Base-by-base conservation (phyloP, 495 filamentous ascomycete genomes). In the Penicillium maclennaniae region DNA sequence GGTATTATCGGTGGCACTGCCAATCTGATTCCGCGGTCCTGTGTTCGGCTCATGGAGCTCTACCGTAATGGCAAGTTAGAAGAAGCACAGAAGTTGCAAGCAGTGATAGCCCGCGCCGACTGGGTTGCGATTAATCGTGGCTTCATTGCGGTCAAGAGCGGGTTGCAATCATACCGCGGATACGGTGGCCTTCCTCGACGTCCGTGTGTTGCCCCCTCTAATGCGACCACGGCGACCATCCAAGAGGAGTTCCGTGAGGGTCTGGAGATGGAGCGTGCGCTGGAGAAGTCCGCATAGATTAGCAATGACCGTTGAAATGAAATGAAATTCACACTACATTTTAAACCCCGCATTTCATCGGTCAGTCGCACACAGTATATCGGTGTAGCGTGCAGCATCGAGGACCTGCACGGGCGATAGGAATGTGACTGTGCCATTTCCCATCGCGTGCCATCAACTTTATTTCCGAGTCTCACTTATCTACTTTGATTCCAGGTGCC, bases 61-160 rank as follows among this genome's bases (percentile, higher is more conserved):
- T 95, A 86, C 72, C 69, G 72, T 23, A 69, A 69, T 7, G 91
- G 90, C n/a, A 77, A 86, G 65, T 64, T 84, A 23, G 74, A 79
- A 21, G 85, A 92, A 63, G 90, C 92, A 0, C 79, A 85, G 67
- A 80, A 80, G 59, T 61, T 92, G 69, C 91, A 96, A 71, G 87
- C 86, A 12, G 71, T 92, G 39, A 82, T 96, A 31, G 87, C 89
- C 10, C 75, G 84, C 36, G 89, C 88, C 17, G 91, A 97, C 73
- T 96, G 91, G 92, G 84, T 80, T 16, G 86, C 87, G 17, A 95
- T 95, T 59, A 83, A 92, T 58, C 86, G 87, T 38, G 92, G 91
- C 20, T 88, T 96, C 50, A 82, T 95, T 15, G 89, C 87, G 25
- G 88, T 89, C 58, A 97, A 97, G 80, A 82, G 80, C 50, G 88